Evolutionary conservation across 306 rosid genomes (phyloP), one percentile per base, ranked within the genome.

Genomic region (Quercus cerris): DNA sequence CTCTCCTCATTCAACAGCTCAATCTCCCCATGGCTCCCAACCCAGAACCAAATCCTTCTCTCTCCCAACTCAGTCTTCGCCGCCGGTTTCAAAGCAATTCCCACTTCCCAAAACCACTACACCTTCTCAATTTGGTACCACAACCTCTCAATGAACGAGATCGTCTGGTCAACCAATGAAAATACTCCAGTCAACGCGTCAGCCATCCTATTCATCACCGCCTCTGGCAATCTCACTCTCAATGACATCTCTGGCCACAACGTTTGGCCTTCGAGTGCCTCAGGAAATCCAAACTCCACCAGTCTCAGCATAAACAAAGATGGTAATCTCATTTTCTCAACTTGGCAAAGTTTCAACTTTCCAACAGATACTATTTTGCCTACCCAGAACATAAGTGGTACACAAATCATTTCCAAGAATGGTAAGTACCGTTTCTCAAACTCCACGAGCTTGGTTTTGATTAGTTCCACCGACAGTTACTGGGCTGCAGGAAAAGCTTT

Each of bases 351-450:
- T 77, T 95, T 95, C 70, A 2, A 5, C 0, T 75, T 72, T 52
- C 97, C 97, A 0, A 88, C 94, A 3, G 87, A 91, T 70, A 93
- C 94, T 1, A 62, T 88, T 15, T 77, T 93, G 52, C 87, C 97
- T 3, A 81, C 81, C 76, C 97, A 94, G 62, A 80, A 33, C 31
- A 64, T 94, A 7, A 61, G 12, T 0, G 67, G 19, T 3, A 51
- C 82, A 11, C 25, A 19, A 15, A 59, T 86, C 22, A 11, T 22
- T 5, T 90, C 95, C 57, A 74, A 19, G 3, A 86, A 90, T 57
- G 80, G 89, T 22, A 85, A 73, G 7, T 94, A 76, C 86, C 69
- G 30, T 12, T 83, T 94, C 70, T 3, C 17, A 1, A 71, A 77
- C 0, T 74, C 89, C 3, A 23, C 41, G 4, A 0, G 2, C 6